Conservation (phyloP, 306 rosid genomes). For the Rosa rugosa region DNA sequence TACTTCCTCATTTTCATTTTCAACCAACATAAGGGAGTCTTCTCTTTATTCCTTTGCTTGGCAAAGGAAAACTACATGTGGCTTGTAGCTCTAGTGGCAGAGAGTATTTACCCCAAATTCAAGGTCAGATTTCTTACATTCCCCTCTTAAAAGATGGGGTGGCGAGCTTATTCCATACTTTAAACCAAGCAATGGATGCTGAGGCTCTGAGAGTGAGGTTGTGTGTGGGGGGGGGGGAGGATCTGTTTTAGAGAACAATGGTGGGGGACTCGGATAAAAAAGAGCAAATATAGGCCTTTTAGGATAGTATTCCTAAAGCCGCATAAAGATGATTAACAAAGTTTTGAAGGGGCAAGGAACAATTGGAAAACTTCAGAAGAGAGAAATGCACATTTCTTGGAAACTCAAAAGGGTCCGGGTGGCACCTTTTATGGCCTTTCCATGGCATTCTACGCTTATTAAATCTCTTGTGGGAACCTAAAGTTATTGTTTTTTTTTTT, state of each 20-base stretch:
- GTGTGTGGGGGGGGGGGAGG: conserved; percentile 40
- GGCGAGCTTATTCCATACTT: conserved; percentile 27
- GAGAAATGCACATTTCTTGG: conserved; percentile 24
- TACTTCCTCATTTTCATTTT: conserved; percentile 39
- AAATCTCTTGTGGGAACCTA: not conserved
- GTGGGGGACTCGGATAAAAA: conserved; percentile 21
- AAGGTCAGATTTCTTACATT: not conserved
- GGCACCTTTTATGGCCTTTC: conserved; percentile 17
- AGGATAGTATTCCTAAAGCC: conserved; percentile 36
- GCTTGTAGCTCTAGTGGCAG: not conserved
- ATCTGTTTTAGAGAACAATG: conserved; percentile 24
- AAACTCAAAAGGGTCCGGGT: conserved; percentile 2
- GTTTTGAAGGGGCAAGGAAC: conserved; percentile 33
- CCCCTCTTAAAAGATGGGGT: conserved; percentile 21
- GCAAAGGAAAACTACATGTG: not conserved
- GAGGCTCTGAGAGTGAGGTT: conserved; percentile 18
- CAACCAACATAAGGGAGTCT: conserved; percentile 35
- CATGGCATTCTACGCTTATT: not conserved
- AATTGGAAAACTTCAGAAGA: conserved; percentile 30
- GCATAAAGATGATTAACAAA: conserved; percentile 26
- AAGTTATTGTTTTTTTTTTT: too few relatives aligned
- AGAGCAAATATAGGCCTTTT: conserved; percentile 31
- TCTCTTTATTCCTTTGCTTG: not conserved
- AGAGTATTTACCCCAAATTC: not conserved
- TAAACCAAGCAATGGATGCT: conserved; percentile 24